Conservation (phyloP, 768 basidiomycete species). For the Rickenella mellea region DNA sequence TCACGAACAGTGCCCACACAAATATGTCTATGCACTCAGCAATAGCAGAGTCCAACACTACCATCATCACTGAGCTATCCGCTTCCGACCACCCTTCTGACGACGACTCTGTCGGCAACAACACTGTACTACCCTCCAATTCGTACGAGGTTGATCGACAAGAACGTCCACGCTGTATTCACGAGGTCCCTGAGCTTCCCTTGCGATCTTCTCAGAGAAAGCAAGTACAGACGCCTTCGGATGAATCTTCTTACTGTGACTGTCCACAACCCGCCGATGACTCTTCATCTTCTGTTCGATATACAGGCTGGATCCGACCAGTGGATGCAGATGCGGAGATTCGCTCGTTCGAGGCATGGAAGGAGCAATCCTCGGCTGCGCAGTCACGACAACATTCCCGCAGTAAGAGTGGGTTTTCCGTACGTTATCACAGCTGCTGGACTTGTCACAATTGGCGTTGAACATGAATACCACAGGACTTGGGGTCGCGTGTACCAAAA, state of each 20-base stretch:
- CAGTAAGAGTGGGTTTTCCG: background rate
- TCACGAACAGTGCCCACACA: constrained; percentile 21
- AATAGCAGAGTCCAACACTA: constrained; percentile 24
- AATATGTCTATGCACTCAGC: constrained; percentile 19
- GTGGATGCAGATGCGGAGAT: constrained; percentile 5
- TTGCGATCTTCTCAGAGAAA: constrained; percentile 25
- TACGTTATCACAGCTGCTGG: background rate
- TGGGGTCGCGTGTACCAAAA: constrained; percentile 1
- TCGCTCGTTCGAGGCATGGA: constrained; percentile 3
- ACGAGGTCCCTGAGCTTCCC: constrained; percentile 36
- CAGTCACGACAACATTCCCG: constrained; percentile 14
- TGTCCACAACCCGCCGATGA: background rate
- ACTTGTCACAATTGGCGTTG: constrained; percentile 1
- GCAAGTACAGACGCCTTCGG: constrained; percentile 10
- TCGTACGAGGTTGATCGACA: background rate
- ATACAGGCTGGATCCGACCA: constrained; percentile 1
- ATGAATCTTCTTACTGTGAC: background rate
- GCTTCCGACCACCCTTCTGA: constrained; percentile 5
- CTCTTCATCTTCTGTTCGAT: background rate
- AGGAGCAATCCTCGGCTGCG: constrained; percentile 3
- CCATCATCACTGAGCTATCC: constrained; percentile 17
- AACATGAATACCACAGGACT: too few species aligned
- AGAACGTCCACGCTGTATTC: constrained; percentile 33
- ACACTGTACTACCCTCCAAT: constrained; percentile 17
- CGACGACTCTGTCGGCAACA: constrained; percentile 6